phyloP scores from a whole-genome alignment of 257 asterid species.

The Eustoma russellianum region DNA sequence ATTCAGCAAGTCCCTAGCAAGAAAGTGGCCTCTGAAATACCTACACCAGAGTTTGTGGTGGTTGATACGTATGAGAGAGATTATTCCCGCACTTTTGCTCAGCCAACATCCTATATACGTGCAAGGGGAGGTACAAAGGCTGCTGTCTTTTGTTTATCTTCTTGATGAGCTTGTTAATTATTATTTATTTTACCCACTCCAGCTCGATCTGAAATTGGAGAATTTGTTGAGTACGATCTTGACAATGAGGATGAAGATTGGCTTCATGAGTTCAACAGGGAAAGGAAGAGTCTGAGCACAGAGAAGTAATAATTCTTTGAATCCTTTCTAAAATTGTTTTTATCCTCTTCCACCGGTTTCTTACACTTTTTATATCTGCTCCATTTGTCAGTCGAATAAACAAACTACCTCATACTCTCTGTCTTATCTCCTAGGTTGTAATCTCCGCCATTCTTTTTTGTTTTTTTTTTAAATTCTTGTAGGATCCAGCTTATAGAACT shows the following conservation, averaged over 20 bases:
- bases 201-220: slow-evolving; percentile 98
- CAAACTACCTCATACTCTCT: too few relatives aligned
- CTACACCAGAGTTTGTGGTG: slow-evolving; percentile 82
- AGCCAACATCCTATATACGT: slow-evolving; percentile 83
- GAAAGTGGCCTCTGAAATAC: slow-evolving; percentile 81
- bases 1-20: slow-evolving; percentile 57
- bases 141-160: not conserved
- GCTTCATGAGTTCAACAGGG: slow-evolving; percentile 76
- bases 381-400: too few relatives aligned
- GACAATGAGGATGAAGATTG: slow-evolving; percentile 99
- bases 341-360: not conserved
- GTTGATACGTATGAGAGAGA: slow-evolving; percentile 98
- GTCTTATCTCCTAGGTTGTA: too few relatives aligned
- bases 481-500: too few relatives aligned
- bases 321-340: slow-evolving; percentile 1
- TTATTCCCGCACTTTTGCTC: slow-evolving; percentile 78
- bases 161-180: slow-evolving; percentile 6
- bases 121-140: slow-evolving; percentile 75
- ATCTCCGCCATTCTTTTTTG: too few relatives aligned
- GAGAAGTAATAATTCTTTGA: slow-evolving; percentile 48
- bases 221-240: slow-evolving; percentile 95
- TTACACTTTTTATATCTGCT: too few relatives aligned
- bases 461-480: too few relatives aligned
- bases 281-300: slow-evolving; percentile 54
- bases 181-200: slow-evolving; percentile 20